These are phyloP conservation scores for Boletus edulis DNA, from an alignment of 768 basidiomycete genomes.

Conservation along the genomic window DNA sequence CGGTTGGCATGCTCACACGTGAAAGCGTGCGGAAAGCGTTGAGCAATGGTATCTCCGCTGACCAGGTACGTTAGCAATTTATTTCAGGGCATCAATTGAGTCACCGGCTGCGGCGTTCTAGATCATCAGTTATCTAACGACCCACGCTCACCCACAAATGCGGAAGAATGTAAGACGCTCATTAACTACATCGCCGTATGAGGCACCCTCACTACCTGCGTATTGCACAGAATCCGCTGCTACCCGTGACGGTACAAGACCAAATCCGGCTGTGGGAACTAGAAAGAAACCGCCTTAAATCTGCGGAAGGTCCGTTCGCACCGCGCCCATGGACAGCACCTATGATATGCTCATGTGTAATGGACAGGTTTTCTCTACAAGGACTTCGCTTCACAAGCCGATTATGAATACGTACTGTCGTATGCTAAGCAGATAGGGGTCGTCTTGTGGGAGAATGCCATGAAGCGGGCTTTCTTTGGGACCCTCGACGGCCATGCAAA, in stretches of 20 bases:
- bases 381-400: conserved; percentile 79
- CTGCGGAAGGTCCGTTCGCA: conserved; percentile 68
- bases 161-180: conserved; percentile 69
- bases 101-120: conserved; percentile 33
- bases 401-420: conserved; percentile 83
- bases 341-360: conserved; percentile 6
- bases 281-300: conserved; percentile 88
- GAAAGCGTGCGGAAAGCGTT: conserved; percentile 95
- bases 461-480: conserved; percentile 80
- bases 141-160: conserved; percentile 98
- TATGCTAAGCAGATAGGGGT: conserved; percentile 83
- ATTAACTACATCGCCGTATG: conserved; percentile 6
- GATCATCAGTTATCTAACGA: conserved; percentile 94
- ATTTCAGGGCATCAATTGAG: conserved; percentile 9
- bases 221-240: conserved; percentile 70
- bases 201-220: conserved; percentile 9
- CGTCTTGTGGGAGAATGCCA: conserved; percentile 77
- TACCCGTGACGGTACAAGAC: conserved; percentile 97
- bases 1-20: conserved; percentile 93
- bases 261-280: conserved; percentile 98
- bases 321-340: conserved; percentile 2
- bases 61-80: conserved; percentile 63
- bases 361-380: conserved; percentile 81
- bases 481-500: conserved; percentile 74
- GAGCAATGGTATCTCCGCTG: conserved; percentile 92